These are phyloP conservation scores for Xerocomus brunneocitrinus DNA, from an alignment of 768 basidiomycete species.

Conservation along the genomic window DNA sequence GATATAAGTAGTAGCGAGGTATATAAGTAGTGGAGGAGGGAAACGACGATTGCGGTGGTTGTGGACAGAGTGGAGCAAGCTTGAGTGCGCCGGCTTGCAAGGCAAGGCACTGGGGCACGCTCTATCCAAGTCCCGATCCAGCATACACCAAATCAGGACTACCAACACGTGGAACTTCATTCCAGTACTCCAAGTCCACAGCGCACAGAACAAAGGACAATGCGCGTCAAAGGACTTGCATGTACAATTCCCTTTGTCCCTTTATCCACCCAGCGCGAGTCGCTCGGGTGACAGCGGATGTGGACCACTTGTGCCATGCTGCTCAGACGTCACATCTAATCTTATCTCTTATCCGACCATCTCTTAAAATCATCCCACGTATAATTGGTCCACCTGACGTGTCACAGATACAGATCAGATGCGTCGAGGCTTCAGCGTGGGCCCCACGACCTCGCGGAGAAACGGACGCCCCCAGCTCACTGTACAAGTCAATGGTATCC, in stretches of 20 bases:
- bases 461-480: constrained; percentile 12
- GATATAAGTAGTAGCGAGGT: too few species aligned
- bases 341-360: constrained; percentile 20
- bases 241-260: constrained; percentile 2
- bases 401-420: constrained; percentile 18
- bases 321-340: constrained; percentile 23
- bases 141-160: constrained; percentile 18
- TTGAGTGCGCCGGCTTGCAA: constrained; percentile 28
- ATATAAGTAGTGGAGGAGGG: constrained; percentile 6
- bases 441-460: constrained; percentile 26
- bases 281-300: constrained; percentile 1
- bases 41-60: background rate
- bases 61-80: constrained; percentile 10
- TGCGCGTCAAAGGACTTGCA: background rate
- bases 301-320: constrained; percentile 2
- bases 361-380: constrained; percentile 1
- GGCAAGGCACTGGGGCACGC: constrained; percentile 32
- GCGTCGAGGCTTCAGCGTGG: constrained; percentile 28
- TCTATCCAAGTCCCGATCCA: constrained; percentile 29
- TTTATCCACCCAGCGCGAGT: background rate
- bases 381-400: constrained; percentile 8
- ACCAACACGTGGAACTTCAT: constrained; percentile 25
- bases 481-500: constrained; percentile 4
- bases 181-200: background rate
- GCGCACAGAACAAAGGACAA: background rate